phyloP scores from a whole-genome alignment of 176 grass and related monocot genomes.

The bread wheat (Triticum aestivum) region IWGSC_CS_RefSeq_v2.1 NC_057805.1:46582397-46582896 shows the following conservation, averaged over 20 bases:
- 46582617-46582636: slow-evolving; percentile 94
- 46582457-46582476: slow-evolving; percentile 92
- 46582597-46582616: slow-evolving; percentile 97
- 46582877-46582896: background rate
- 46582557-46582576: slow-evolving; percentile 12
- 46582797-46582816: background rate
- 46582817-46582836: background rate
- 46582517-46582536: background rate
- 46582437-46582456: slow-evolving; percentile 87
- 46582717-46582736: slow-evolving; percentile 9
- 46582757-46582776: background rate
- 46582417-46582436: slow-evolving; percentile 99
- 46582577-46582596: slow-evolving; percentile 47
- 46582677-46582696: slow-evolving; percentile 45
- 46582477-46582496: slow-evolving; percentile 86
- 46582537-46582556: slow-evolving; percentile 20
- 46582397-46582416: slow-evolving; percentile 96
- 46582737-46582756: background rate
- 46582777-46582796: background rate
- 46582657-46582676: slow-evolving; percentile 87
- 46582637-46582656: slow-evolving; percentile 73
- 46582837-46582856: background rate
- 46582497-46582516: slow-evolving; percentile 12
- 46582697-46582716: background rate
- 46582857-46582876: background rate